Evolutionary conservation across 371 early-diverging fungal species (phyloP), one percentile per base, ranked within the genome.

Genomic region (Dichotomocladium elegans): DNA sequence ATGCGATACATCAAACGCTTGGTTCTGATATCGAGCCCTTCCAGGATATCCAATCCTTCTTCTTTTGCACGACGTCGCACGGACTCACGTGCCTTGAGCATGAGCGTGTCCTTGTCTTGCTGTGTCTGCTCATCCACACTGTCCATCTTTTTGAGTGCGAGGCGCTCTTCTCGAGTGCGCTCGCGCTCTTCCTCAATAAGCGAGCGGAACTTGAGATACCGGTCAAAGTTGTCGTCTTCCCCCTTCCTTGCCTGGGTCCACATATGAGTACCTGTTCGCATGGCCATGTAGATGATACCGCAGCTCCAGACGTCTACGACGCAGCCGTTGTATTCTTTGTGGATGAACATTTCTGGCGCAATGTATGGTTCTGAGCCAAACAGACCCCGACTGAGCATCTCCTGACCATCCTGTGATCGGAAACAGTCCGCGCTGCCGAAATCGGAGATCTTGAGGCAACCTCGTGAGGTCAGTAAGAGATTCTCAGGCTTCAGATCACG

Each of bases 401-500:
- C 17, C 8, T 4, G 4, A 30, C 31, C 7, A 3, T 47, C 30
- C 11, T 15, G 17, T 58, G 57, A 53, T 33, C 60, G 58, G 46
- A 74, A 64, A 33, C 72, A 68, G 12, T 72, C 72, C 12, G 74
- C 67, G 34, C 64, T 62, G 28, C 95, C 95, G 74, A 95, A 93
- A 57, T 95, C 93, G 1, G 91, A 80, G 43, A 95, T 87, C 66
- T 92, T 93, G 57, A 93, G 72, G 55, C 90, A 86, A 1, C 93
- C 92, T 29, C 74, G 60, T 12, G 77, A 63, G 19, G 85, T 88
- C n/a, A 95, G 63, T 4, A 95, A 72, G 57, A 88, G 51, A 54
- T 90, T 88, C 51, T 91, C 88, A 14, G 92, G 92, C 55, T 90
- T 88, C 42, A 92, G 54, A 53, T 82, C 82, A 42, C 89, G 81